A percentile compares a stretch with the other conserved stretches of the same genome.
Conservation (phyloP, 2,329 filamentous ascomycete genomes). For the Huntiella bhutanensis region DNA sequence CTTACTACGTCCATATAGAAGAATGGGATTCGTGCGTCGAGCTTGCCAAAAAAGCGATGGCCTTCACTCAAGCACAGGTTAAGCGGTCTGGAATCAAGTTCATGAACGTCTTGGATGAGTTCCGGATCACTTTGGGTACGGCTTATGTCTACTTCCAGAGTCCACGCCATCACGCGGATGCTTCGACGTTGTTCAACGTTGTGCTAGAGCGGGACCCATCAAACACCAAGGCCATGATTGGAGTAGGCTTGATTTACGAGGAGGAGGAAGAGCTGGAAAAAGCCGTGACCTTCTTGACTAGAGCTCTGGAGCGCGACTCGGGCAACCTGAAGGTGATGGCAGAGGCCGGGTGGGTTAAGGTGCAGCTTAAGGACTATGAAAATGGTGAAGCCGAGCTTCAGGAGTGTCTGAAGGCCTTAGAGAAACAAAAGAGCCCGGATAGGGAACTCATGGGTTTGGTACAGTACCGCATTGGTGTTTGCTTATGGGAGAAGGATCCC, state of each 20-base stretch:
- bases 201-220: slow-evolving; percentile 58
- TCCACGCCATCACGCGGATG: slow-evolving; percentile 75
- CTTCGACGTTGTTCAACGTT: slow-evolving; percentile 65
- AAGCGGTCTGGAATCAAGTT: slow-evolving; percentile 51
- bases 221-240: slow-evolving; percentile 68
- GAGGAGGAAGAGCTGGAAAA: slow-evolving; percentile 77
- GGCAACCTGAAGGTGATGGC: slow-evolving; percentile 61
- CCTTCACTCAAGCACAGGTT: slow-evolving; percentile 38
- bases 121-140: slow-evolving; percentile 66
- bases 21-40: slow-evolving; percentile 72
- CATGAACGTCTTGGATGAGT: slow-evolving; percentile 49
- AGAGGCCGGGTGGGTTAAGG: slow-evolving; percentile 84
- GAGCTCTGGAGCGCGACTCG: slow-evolving; percentile 54
- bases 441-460: slow-evolving; percentile 62
- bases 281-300: slow-evolving; percentile 61
- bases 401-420: slow-evolving; percentile 45
- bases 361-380: slow-evolving; percentile 57
- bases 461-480: slow-evolving; percentile 71
- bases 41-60: slow-evolving; percentile 54
- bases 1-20: slow-evolving; percentile 69
- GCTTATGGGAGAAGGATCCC: slow-evolving; percentile 66
- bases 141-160: slow-evolving; percentile 78
- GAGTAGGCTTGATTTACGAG: slow-evolving; percentile 77
- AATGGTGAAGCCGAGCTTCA: slow-evolving; percentile 51
- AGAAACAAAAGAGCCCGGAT: slow-evolving; percentile 34